Conservation (phyloP, 495 filamentous ascomycete species). For the Coniosporium apollinis region DNA sequence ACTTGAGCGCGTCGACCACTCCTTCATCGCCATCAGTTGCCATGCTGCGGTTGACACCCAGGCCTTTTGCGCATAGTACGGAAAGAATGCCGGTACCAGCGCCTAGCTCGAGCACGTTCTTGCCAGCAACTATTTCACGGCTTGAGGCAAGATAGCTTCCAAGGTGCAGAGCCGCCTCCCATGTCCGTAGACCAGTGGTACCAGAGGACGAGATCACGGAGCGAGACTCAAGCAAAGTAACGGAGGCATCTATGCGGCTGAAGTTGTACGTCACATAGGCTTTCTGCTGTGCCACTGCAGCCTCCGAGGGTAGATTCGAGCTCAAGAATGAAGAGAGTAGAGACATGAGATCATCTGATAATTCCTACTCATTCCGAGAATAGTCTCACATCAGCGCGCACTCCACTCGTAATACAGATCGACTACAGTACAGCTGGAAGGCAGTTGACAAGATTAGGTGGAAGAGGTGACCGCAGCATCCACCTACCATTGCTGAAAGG, state of each 20-base stretch:
- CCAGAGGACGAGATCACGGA: constrained; percentile 54
- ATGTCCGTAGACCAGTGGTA: constrained; percentile 78
- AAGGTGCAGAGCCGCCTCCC: constrained; percentile 84
- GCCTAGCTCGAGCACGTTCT: constrained; percentile 68
- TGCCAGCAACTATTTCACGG: constrained; percentile 29
- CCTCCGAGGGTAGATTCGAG: constrained; percentile 40
- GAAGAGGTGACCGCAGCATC: too few species aligned
- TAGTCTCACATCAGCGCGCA: too few species aligned
- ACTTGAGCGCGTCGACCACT: constrained; percentile 50
- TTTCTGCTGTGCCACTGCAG: constrained; percentile 51
- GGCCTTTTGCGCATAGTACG: constrained; percentile 59
- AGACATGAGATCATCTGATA: constrained; percentile 55
- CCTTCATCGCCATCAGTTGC: constrained; percentile 68
- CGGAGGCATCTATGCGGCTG: constrained; percentile 9
- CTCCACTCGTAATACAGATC: too few species aligned
- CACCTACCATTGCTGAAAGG: too few species aligned
- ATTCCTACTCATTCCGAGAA: too few species aligned
- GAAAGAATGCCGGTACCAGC: constrained; percentile 78
- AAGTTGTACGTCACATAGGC: constrained; percentile 45
- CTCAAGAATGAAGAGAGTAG: constrained; percentile 41
- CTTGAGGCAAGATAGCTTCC: constrained; percentile 48
- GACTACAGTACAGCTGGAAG: too few species aligned
- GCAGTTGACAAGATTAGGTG: too few species aligned
- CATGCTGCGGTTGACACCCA: constrained; percentile 44
- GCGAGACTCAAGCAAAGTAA: constrained; percentile 55